Percentiles rank a stretch among this genome's conserved stretches.
Evolutionary conservation across 257 asterid species (phyloP).

Genomic region (Penstemon newberryi): DNA sequence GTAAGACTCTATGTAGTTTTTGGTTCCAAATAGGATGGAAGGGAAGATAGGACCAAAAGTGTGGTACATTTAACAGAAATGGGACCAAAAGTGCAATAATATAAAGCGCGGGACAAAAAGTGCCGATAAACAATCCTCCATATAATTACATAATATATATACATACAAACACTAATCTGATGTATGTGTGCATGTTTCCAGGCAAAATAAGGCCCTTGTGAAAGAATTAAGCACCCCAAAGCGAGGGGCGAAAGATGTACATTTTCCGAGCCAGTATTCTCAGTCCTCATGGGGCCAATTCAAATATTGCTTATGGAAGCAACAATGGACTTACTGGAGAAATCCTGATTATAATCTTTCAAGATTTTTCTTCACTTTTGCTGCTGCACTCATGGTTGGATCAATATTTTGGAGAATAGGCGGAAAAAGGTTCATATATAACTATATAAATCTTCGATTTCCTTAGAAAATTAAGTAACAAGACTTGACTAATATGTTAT

Average conservation of each 20-base stretch:
- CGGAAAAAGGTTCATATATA: conserved; percentile 34
- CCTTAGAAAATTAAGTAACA: conserved; percentile 6
- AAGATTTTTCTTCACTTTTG: conserved; percentile 47
- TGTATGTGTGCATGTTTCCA: conserved; percentile 4
- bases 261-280: conserved; percentile 43
- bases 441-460: neutral
- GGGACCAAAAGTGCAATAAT: neutral
- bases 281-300: conserved; percentile 52
- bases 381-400: conserved; percentile 46
- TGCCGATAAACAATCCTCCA: neutral
- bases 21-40: no score
- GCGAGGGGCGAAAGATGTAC: conserved; percentile 42
- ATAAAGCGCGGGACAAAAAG: no score
- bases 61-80: neutral
- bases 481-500: neutral
- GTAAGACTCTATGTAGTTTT: no score
- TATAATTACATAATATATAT: neutral
- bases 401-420: conserved; percentile 53
- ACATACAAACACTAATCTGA: conserved; percentile 1
- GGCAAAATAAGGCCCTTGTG: conserved; percentile 42
- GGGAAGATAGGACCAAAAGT: no score
- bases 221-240: conserved; percentile 41
- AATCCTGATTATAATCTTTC: conserved; percentile 55
- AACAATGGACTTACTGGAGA: conserved; percentile 55
- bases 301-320: conserved; percentile 53